phyloP scores from a whole-genome alignment of 2,329 filamentous ascomycete species.

The Penicillium digitatum region DNA sequence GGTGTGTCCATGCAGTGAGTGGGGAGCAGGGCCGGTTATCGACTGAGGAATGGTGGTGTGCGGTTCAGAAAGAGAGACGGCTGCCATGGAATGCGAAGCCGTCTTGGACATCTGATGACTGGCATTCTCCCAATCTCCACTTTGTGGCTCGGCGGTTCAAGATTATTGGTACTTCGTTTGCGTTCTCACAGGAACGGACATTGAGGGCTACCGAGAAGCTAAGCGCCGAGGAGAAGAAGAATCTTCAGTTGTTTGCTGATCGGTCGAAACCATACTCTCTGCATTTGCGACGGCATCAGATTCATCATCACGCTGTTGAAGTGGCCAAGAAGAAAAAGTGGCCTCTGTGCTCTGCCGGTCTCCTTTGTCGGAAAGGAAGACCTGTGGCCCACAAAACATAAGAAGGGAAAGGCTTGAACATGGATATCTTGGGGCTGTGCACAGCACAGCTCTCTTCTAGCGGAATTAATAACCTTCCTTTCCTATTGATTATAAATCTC shows the following conservation, averaged over 20 bases:
- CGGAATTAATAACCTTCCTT: too few species aligned
- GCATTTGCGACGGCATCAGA: constrained; percentile 19
- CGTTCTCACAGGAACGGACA: constrained; percentile 17
- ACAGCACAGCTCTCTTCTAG: too few species aligned
- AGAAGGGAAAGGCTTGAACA: not conserved
- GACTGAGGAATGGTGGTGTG: constrained; percentile 21
- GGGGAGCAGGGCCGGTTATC: constrained; percentile 17
- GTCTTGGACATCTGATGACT: constrained; percentile 16
- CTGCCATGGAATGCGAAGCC: constrained; percentile 20
- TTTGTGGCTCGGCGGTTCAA: constrained; percentile 19
- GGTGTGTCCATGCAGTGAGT: constrained; percentile 22
- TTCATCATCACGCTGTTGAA: constrained; percentile 15
- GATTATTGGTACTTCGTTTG: constrained; percentile 24
- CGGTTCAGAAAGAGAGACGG: constrained; percentile 19
- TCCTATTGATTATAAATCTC: too few species aligned
- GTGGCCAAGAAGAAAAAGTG: constrained; percentile 16
- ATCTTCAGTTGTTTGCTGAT: constrained; percentile 18
- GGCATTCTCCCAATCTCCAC: constrained; percentile 21
- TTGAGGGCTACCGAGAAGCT: constrained; percentile 10
- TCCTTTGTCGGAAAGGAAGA: constrained; percentile 19
- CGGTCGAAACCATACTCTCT: constrained; percentile 17
- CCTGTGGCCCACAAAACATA: not conserved
- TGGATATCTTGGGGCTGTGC: too few species aligned
- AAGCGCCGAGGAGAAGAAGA: not conserved
- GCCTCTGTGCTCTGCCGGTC: constrained; percentile 10